A percentile compares a stretch with the other conserved stretches of the same genome.
Conservation (phyloP, 768 basidiomycete genomes). For the Pisolithus marmoratus region DNA sequence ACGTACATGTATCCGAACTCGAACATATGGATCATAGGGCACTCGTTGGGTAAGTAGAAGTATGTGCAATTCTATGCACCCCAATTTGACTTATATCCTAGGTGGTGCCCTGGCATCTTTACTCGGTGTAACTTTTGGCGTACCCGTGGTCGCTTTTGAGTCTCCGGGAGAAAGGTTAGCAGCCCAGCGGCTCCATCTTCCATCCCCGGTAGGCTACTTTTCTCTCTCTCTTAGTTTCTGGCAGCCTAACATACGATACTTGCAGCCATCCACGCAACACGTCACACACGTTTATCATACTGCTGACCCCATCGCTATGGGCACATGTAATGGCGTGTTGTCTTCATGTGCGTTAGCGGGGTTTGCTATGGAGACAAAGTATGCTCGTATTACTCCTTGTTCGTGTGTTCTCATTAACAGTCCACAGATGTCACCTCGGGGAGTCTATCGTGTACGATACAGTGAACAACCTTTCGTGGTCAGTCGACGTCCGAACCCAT, state of each 20-base stretch:
- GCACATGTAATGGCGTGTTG: conserved; percentile 74
- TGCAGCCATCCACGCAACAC: conserved; percentile 65
- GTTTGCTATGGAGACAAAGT: conserved; percentile 84
- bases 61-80: background rate
- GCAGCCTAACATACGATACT: background rate
- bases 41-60: conserved; percentile 54
- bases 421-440: conserved; percentile 75
- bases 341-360: conserved; percentile 82
- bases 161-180: conserved; percentile 84
- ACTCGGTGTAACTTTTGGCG: conserved; percentile 83
- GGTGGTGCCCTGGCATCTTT: conserved; percentile 72
- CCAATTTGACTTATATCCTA: conserved; percentile 24
- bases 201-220: conserved; percentile 57
- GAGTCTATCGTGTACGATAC: conserved; percentile 88
- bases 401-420: background rate
- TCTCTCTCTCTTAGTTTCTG: background rate
- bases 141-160: conserved; percentile 84
- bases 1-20: conserved; percentile 88
- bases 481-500: conserved; percentile 77
- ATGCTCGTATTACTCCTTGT: conserved; percentile 10
- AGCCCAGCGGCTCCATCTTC: conserved; percentile 75
- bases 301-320: conserved; percentile 92
- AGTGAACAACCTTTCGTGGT: conserved; percentile 79
- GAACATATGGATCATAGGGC: conserved; percentile 83
- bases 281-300: conserved; percentile 92